Evolutionary conservation across 2,329 filamentous ascomycete genomes (phyloP), one percentile per base, ranked within the genome.

Genomic region (Graphilbum ipis-grandicollis): DNA sequence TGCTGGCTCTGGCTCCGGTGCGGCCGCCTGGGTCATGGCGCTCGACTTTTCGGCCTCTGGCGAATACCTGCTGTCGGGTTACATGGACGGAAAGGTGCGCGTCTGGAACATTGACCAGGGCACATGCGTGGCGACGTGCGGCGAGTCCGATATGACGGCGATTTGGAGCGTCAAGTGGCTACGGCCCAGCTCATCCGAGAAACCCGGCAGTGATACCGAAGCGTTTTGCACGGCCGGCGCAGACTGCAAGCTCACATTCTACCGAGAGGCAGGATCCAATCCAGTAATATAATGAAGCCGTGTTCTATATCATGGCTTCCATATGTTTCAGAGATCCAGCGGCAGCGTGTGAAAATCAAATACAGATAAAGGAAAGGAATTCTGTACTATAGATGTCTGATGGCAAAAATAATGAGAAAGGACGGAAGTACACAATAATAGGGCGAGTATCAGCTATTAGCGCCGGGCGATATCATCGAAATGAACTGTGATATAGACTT

Each of bases 41-140:
- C 63, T 96, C 31, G 84, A 93, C 53, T 98, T 88, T 84, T 96
- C 79, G 54, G 73, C 82, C 50, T 92, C 81, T 5, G 90, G 90
- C 34, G 88, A 96, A 57, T 93, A 82, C 54, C 62, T 98, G 12
- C 65, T 96, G 3, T 92, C 80, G 50, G 83, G 84, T 34, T 75
- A 80, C 2, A 84, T 92, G 54, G 86, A 96, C 51, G 88, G 90
- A 28, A 94, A 93, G 56, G 83, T 81, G 42, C 94, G 93, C 57
- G 81, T 96, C 22, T 98, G 90, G 90, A 88, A 83, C 22, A 71
- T 94, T 41, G 85, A 93, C 48, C 71, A 76, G 25, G 71, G 75
- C 39, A 66, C 68, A 5, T 96, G 90, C 52, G 90, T 98, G 32
- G 85, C 88, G 12, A 98, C 90, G 9, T 84, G 93, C 53, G 86